These are phyloP conservation scores for Zalerion maritima DNA, from an alignment of 495 filamentous ascomycete genomes.

Conservation along the genomic window DNA sequence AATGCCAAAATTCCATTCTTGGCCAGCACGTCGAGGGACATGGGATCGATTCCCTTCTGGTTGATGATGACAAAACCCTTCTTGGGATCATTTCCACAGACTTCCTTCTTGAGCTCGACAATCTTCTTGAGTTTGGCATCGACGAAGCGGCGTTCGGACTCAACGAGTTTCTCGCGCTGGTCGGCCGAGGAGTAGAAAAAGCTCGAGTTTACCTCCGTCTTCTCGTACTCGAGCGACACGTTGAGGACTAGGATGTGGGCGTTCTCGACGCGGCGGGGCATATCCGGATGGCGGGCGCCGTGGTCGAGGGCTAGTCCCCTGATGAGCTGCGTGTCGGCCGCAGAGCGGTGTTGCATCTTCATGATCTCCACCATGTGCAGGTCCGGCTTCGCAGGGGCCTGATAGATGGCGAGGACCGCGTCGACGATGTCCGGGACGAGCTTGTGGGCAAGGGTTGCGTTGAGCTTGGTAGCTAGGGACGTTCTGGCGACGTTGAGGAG, in stretches of 20 bases:
- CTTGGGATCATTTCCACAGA: conserved; percentile 86
- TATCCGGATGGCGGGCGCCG: conserved; percentile 92
- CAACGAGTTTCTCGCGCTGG: conserved; percentile 92
- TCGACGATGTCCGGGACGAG: conserved; percentile 92
- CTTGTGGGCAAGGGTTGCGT: conserved; percentile 71
- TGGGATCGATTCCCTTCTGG: conserved; percentile 96
- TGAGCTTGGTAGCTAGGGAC: conserved; percentile 88
- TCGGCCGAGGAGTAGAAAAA: conserved; percentile 98
- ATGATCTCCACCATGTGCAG: conserved; percentile 99
- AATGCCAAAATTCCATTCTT: conserved; percentile 97
- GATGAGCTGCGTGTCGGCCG: conserved; percentile 92
- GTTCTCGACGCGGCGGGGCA: conserved; percentile 93
- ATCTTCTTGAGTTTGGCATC: conserved; percentile 97
- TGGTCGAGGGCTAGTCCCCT: conserved; percentile 87
- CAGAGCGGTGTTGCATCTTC: conserved; percentile 98
- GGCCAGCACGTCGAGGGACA: conserved; percentile 85
- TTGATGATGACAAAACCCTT: conserved; percentile 98
- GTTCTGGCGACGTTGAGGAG: conserved; percentile 87
- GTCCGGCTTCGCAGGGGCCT: conserved; percentile 80
- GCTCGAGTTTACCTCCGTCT: conserved; percentile 96
- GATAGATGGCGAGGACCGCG: conserved; percentile 86
- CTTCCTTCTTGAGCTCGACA: conserved; percentile 93
- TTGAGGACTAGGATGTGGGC: conserved; percentile 91
- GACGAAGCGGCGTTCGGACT: conserved; percentile 90
- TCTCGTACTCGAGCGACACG: conserved; percentile 96